Evolutionary conservation across 345 rosid genomes (phyloP).

Genomic region (Bruguiera sexangula): DNA sequence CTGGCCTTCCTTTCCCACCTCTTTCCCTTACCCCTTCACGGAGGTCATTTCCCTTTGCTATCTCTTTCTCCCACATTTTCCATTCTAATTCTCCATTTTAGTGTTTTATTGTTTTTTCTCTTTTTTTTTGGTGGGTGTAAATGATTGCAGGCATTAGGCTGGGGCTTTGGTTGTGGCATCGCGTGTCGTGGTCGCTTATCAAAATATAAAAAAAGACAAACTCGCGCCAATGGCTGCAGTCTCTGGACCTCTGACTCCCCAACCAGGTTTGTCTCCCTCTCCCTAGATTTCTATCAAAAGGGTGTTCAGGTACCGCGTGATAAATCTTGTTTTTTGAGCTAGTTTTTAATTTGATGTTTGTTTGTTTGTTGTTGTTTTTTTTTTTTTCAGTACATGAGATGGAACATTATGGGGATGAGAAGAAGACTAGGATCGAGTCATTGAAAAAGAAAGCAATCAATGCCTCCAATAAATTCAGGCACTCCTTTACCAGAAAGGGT

Average conservation of each 20-base stretch:
- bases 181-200: constrained; percentile 5
- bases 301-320: too few relatives aligned
- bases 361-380: background rate
- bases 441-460: constrained; percentile 57
- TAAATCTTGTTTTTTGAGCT: background rate
- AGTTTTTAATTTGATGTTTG: background rate
- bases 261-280: constrained; percentile 16
- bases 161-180: constrained; percentile 29
- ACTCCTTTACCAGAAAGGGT: constrained; percentile 57
- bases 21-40: constrained; percentile 33
- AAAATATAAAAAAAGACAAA: background rate
- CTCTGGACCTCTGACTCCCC: constrained; percentile 33
- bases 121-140: background rate
- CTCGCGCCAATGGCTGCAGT: constrained; percentile 34
- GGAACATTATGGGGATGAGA: constrained; percentile 45
- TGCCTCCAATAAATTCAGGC: constrained; percentile 75
- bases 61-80: background rate
- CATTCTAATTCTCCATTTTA: background rate
- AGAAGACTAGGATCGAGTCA: constrained; percentile 56
- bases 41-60: constrained; percentile 38
- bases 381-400: constrained; percentile 22
- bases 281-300: too few relatives aligned
- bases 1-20: constrained; percentile 17
- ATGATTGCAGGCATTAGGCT: constrained; percentile 43
- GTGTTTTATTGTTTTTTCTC: background rate